Conservation (phyloP, 2,329 filamentous ascomycete species). For the Microsporum ferrugineum region DNA sequence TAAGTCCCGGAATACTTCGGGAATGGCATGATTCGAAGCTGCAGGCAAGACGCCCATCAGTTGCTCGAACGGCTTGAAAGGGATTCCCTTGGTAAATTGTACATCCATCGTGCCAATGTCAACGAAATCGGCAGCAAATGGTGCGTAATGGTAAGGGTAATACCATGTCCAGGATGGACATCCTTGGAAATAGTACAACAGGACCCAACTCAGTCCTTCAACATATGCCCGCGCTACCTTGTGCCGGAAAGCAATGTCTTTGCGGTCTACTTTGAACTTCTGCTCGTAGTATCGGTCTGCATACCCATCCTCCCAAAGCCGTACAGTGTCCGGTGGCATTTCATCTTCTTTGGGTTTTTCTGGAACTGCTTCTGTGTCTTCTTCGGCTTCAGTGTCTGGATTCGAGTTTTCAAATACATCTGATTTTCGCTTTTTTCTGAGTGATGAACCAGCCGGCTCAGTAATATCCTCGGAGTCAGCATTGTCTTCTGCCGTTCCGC, state of each 20-base stretch:
- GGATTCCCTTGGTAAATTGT: conserved; percentile 68
- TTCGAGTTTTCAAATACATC: conserved; percentile 50
- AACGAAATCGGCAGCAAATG: conserved; percentile 90
- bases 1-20: conserved; percentile 73
- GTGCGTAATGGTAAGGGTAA: conserved; percentile 96
- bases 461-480: conserved; percentile 18
- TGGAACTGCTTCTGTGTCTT: conserved; percentile 32
- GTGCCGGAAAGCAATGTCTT: conserved; percentile 75
- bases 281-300: conserved; percentile 93
- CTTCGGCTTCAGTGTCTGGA: conserved; percentile 47
- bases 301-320: conserved; percentile 92
- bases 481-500: conserved; percentile 18
- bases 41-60: conserved; percentile 96
- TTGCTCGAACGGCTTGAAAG: conserved; percentile 90
- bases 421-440: conserved; percentile 50
- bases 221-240: conserved; percentile 85
- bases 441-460: conserved; percentile 24
- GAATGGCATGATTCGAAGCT: conserved; percentile 82
- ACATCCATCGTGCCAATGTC: conserved; percentile 69
- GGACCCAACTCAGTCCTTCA: conserved; percentile 87
- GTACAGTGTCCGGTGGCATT: conserved; percentile 65
- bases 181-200: conserved; percentile 95
- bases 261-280: conserved; percentile 76
- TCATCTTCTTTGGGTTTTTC: conserved; percentile 42
- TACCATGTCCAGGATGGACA: conserved; percentile 99